phyloP scores from a whole-genome alignment of 805 yeast genomes.

The Sporopachydermia quercuum region DNA sequence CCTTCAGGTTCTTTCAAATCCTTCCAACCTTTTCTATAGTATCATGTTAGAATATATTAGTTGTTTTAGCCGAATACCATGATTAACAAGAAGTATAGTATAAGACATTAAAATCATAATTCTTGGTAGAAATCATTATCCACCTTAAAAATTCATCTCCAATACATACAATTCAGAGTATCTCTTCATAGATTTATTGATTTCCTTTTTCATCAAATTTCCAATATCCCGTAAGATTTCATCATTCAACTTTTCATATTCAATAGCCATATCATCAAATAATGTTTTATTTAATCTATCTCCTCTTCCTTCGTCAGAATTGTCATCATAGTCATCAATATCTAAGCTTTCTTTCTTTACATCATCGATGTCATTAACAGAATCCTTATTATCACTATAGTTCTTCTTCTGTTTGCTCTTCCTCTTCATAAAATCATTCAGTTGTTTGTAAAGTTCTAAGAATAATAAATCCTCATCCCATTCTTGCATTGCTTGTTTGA shows the following conservation, averaged over 20 bases:
- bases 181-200: conserved; percentile 22
- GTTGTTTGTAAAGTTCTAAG: conserved; percentile 25
- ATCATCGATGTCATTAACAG: background rate
- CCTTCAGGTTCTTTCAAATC: conserved; percentile 3
- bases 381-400: conserved; percentile 1
- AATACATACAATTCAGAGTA: conserved; percentile 19
- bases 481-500: conserved; percentile 22
- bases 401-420: conserved; percentile 4
- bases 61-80: too few species aligned
- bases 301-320: conserved; percentile 1
- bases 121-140: too few species aligned
- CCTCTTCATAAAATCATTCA: conserved; percentile 10
- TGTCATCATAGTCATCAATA: background rate
- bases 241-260: conserved; percentile 20
- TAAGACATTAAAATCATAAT: too few species aligned
- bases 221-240: conserved; percentile 18
- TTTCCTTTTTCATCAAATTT: conserved; percentile 20
- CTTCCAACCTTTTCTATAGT: conserved; percentile 3
- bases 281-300: conserved; percentile 21
- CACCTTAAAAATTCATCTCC: conserved; percentile 1
- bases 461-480: conserved; percentile 31
- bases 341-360: background rate
- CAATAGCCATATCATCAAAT: conserved; percentile 27
- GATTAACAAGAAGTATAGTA: too few species aligned
- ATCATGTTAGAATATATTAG: conserved; percentile 2